A percentile compares a stretch with the other conserved stretches of the same genome.
These are phyloP conservation scores for Papiliotrema fonsecae DNA, from an alignment of 1,284 basidiomycete species.

Conservation along the genomic window DNA sequence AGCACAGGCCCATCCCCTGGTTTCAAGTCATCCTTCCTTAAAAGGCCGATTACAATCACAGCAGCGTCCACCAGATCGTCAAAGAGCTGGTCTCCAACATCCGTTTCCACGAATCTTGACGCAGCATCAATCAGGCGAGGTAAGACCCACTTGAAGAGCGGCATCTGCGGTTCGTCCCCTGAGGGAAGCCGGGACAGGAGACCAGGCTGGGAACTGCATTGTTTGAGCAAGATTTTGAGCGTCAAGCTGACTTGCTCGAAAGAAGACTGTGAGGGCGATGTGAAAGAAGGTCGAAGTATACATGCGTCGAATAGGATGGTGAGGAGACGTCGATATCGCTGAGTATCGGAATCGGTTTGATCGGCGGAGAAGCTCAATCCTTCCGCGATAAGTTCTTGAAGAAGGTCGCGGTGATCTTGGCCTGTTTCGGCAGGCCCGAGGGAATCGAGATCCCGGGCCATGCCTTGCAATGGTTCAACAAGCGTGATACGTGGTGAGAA, in stretches of 20 bases:
- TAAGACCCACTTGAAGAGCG: slow-evolving; percentile 41
- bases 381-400: slow-evolving; percentile 33
- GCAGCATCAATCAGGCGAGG: slow-evolving; percentile 34
- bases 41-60: not conserved
- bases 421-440: slow-evolving; percentile 4
- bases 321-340: slow-evolving; percentile 30
- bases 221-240: slow-evolving; percentile 27
- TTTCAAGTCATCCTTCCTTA: not conserved
- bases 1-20: not conserved
- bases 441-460: not conserved
- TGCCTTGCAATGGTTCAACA: not conserved
- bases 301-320: slow-evolving; percentile 35
- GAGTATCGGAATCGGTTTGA: slow-evolving; percentile 11
- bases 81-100: not conserved
- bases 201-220: slow-evolving; percentile 21
- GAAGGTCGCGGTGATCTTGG: slow-evolving; percentile 16
- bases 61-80: not conserved
- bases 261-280: slow-evolving; percentile 1
- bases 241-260: slow-evolving; percentile 28
- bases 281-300: slow-evolving; percentile 22
- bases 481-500: not conserved
- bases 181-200: slow-evolving; percentile 14
- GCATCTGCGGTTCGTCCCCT: slow-evolving; percentile 7
- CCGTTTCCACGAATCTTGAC: not conserved
- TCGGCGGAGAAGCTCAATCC: slow-evolving; percentile 26